Conservation (phyloP, 108 stramenopile species). For the Conticribra guillardii region DNA sequence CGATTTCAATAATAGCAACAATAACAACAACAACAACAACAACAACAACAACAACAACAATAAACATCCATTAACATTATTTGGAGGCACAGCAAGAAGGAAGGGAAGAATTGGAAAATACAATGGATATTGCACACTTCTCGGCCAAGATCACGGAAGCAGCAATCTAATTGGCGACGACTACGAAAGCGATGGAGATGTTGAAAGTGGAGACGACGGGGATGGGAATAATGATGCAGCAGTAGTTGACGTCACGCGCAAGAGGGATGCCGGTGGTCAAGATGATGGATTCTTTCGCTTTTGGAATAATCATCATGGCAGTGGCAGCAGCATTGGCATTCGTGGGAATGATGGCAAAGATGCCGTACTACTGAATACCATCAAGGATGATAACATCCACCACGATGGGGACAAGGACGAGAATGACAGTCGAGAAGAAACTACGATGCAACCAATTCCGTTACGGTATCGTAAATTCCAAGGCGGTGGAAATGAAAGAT, state of each 20-base stretch:
- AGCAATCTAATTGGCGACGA: too few relatives aligned
- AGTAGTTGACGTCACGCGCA: background rate
- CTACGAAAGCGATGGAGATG: background rate
- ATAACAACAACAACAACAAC: background rate
- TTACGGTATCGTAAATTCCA: constrained; percentile 15
- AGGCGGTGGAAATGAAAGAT: background rate
- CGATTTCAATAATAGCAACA: background rate
- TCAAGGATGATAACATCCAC: background rate
- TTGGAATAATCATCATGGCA: background rate
- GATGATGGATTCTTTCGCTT: too few relatives aligned
- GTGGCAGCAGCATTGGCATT: background rate
- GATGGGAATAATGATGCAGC: background rate
- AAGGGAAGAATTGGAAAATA: background rate
- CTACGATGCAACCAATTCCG: constrained; percentile 11
- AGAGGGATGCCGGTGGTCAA: too few relatives aligned
- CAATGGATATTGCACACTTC: background rate
- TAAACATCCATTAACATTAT: background rate
- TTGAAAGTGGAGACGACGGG: background rate
- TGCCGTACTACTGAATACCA: too few relatives aligned
- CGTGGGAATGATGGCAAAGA: background rate
- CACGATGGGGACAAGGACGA: background rate
- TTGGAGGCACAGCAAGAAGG: background rate
- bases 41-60: background rate
- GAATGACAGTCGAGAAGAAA: constrained; percentile 7
- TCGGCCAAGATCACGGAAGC: background rate